These are phyloP conservation scores for Cavenderia fasciculata DNA, from an alignment of 78 protist species.

Conservation along the genomic window DNA sequence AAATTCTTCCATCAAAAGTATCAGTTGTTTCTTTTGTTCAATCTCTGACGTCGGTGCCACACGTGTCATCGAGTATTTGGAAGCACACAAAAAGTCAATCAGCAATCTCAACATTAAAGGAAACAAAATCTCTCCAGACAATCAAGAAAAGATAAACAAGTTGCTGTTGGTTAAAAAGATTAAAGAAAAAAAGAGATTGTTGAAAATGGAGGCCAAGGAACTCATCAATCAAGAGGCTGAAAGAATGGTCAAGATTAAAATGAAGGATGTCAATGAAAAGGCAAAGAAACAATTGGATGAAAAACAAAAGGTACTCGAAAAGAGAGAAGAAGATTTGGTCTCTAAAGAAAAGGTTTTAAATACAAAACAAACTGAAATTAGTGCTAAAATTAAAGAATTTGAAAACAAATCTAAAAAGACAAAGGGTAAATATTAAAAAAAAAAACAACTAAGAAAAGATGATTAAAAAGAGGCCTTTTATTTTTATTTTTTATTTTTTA, in stretches of 20 bases:
- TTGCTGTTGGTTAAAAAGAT: not conserved
- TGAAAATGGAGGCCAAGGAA: slow-evolving; percentile 32
- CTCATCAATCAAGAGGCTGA: slow-evolving; percentile 47
- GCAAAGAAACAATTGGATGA: slow-evolving; percentile 33
- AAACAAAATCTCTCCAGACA: slow-evolving; percentile 14
- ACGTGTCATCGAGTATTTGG: not conserved
- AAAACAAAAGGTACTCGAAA: slow-evolving; percentile 1
- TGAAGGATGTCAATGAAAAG: slow-evolving; percentile 14
- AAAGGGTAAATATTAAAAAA: not conserved
- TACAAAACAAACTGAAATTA: not conserved
- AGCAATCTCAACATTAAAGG: slow-evolving; percentile 34
- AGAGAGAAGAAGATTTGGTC: slow-evolving; percentile 28
- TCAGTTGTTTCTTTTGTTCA: slow-evolving; percentile 26
- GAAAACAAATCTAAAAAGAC: slow-evolving; percentile 6
- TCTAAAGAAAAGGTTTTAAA: slow-evolving; percentile 30
- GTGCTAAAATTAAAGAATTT: slow-evolving; percentile 26
- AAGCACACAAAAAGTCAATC: not conserved
- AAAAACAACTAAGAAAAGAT: not conserved
- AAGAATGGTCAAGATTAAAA: slow-evolving; percentile 14
- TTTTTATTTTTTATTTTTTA: too few species aligned
- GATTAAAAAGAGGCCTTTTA: too few species aligned
- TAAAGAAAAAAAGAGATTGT: not conserved
- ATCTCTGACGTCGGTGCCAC: slow-evolving; percentile 41
- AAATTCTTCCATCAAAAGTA: not conserved
- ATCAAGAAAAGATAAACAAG: not conserved